phyloP scores from a whole-genome alignment of 1,284 basidiomycete genomes.

The Cutaneotrichosporon spelunceum region DNA sequence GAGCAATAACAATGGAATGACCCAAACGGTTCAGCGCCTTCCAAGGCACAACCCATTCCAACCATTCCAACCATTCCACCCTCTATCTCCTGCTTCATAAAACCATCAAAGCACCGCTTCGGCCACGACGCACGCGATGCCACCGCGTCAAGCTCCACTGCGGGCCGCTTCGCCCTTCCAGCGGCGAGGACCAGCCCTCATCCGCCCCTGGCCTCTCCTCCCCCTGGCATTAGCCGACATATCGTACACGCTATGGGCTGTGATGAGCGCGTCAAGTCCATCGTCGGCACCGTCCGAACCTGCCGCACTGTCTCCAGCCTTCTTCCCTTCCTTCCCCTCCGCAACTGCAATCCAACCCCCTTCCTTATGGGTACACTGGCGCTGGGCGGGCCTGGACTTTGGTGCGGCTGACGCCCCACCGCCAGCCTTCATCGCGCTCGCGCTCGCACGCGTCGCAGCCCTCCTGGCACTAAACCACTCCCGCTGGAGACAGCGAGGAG shows the following conservation, averaged over 20 bases:
- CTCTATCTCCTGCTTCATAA: background rate
- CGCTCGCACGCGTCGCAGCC: background rate
- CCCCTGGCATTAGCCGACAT: conserved; percentile 14
- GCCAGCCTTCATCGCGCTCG: conserved; percentile 4
- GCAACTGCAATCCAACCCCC: background rate
- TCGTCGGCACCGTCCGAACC: background rate
- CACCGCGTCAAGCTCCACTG: background rate
- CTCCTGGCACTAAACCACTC: conserved; percentile 3
- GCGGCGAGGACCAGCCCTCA: conserved; percentile 2
- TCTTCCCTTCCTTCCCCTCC: background rate
- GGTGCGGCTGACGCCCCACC: background rate
- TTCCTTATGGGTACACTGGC: background rate
- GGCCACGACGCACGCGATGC: background rate
- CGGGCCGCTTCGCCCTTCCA: background rate
- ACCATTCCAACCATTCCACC: background rate
- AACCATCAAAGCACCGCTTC: background rate
- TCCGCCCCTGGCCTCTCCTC: conserved; percentile 16
- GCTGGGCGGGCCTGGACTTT: background rate
- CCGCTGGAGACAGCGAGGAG: conserved; percentile 17
- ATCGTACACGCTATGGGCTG: conserved; percentile 4
- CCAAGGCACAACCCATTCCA: background rate
- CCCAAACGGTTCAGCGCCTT: too few species aligned
- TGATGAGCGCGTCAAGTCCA: background rate
- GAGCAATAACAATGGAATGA: background rate
- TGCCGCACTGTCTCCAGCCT: background rate